phyloP scores from a whole-genome alignment of 164 flowering plant genomes.

The Stephania japonica region DNA sequence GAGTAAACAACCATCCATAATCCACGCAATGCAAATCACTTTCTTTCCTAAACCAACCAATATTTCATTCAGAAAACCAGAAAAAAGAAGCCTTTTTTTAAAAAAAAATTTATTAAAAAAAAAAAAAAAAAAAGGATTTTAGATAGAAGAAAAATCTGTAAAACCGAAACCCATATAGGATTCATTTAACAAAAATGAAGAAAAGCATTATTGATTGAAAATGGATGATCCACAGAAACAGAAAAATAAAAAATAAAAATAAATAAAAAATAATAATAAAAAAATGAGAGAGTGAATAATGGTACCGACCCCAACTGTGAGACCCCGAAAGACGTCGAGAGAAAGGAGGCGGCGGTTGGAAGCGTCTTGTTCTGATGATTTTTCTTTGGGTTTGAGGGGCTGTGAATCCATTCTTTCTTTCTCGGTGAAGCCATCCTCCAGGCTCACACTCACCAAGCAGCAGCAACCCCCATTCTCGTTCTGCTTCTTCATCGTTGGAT shows the following conservation, averaged over 20 bases:
- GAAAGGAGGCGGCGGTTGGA: conserved; percentile 47
- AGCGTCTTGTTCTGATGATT: conserved; percentile 9
- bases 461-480: conserved; percentile 7
- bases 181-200: not conserved
- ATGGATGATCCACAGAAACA: not conserved
- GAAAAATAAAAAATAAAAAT: not conserved
- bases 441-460: not conserved
- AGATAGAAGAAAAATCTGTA: not conserved
- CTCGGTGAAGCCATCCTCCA: not conserved
- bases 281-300: not conserved
- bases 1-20: not conserved
- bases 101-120: too few species aligned
- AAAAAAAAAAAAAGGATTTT: not conserved
- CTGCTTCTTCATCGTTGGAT: conserved; percentile 15
- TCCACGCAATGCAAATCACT: not conserved
- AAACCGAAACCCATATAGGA: not conserved
- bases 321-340: conserved; percentile 69
- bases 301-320: conserved; percentile 58
- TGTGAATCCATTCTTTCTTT: conserved; percentile 6
- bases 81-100: not conserved
- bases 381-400: not conserved
- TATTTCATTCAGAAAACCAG: not conserved
- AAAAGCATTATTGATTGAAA: not conserved
- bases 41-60: not conserved
- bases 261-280: not conserved